Conservation (phyloP, 306 rosid genomes). For the Crataegus laevigata region DNA sequence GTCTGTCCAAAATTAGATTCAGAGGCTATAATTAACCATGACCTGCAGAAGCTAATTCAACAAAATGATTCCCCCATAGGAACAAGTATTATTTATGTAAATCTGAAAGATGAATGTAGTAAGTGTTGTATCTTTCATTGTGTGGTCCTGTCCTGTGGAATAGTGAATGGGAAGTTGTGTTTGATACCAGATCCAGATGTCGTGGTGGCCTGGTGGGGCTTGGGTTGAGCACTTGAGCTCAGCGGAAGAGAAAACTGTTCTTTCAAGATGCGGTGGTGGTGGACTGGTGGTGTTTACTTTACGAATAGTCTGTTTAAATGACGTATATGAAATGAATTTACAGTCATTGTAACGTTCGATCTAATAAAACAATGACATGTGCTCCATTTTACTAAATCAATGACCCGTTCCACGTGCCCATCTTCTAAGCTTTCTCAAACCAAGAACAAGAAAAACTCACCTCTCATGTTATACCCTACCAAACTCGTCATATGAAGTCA, state of each 20-base stretch:
- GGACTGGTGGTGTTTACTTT: background rate
- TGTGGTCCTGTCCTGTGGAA: background rate
- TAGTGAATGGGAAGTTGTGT: background rate
- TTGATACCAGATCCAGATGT: background rate
- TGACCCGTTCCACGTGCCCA: too few relatives aligned
- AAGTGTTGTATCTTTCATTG: background rate
- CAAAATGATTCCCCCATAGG: background rate
- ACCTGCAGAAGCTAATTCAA: background rate
- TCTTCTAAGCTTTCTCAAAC: too few relatives aligned
- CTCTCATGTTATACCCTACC: too few relatives aligned
- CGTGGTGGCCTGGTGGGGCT: too few relatives aligned
- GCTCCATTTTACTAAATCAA: fast-evolving
- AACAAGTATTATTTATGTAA: background rate
- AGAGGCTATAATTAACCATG: background rate
- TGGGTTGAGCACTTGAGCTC: background rate
- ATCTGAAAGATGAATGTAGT: background rate
- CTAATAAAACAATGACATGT: too few relatives aligned
- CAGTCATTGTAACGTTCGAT: too few relatives aligned
- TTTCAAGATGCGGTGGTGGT: background rate
- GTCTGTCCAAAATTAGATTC: background rate
- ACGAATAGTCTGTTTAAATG: background rate
- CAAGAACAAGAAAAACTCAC: too few relatives aligned
- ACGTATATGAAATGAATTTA: too few relatives aligned
- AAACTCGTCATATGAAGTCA: too few relatives aligned
- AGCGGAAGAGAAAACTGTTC: background rate